These are phyloP conservation scores for Umbelopsis vinacea DNA, from an alignment of 192 early-diverging fungal genomes.

Conservation along the genomic window DNA sequence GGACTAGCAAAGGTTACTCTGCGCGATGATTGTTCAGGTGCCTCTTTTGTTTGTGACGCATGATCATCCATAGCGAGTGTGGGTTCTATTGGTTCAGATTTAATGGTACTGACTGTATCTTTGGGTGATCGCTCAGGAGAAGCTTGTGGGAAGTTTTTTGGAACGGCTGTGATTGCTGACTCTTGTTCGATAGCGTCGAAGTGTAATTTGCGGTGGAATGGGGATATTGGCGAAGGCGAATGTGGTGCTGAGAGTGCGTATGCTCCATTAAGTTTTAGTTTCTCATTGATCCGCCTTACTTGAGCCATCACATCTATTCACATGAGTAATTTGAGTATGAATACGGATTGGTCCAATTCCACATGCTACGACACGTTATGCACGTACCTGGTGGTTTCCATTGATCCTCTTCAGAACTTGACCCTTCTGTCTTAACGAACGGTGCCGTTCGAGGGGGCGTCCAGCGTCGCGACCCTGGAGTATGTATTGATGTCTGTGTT, in stretches of 20 bases:
- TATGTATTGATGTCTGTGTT: neutral
- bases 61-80: neutral
- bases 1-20: constrained; percentile 15
- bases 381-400: constrained; percentile 12
- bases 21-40: neutral
- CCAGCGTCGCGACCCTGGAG: neutral
- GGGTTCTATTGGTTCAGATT: neutral
- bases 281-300: constrained; percentile 8
- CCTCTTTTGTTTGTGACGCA: neutral
- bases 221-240: neutral
- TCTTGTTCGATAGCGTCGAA: neutral
- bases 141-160: neutral
- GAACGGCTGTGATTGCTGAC: neutral
- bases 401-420: constrained; percentile 8
- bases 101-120: neutral
- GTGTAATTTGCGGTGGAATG: neutral
- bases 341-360: neutral
- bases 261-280: neutral
- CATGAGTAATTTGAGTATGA: neutral
- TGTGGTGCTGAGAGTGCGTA: neutral
- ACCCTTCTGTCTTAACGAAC: neutral
- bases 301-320: constrained; percentile 6
- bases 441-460: neutral
- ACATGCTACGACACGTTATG: neutral
- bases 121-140: neutral